A percentile compares a stretch with the other conserved stretches of the same genome.
Evolutionary conservation across 2,329 filamentous ascomycete genomes (phyloP).

Genomic region (Colletotrichum sp.): DNA sequence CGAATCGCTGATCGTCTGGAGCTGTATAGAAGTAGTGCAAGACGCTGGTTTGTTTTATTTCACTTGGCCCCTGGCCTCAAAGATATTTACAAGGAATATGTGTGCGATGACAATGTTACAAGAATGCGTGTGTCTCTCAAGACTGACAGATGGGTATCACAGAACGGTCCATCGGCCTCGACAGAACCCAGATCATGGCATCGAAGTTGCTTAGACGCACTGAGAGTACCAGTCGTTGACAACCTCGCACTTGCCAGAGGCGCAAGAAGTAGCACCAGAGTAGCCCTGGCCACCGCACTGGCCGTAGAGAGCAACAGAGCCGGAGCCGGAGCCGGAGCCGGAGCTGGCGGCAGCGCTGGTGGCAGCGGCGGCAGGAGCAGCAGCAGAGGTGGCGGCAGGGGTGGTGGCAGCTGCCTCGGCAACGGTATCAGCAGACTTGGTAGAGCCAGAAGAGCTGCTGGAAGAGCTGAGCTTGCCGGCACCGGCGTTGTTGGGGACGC

Average conservation of each 20-base stretch:
- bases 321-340: slow-evolving; percentile 9
- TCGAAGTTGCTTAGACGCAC: neutral
- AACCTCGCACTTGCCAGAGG: slow-evolving; percentile 22
- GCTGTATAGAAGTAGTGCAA: neutral
- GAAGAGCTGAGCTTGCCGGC: slow-evolving; percentile 10
- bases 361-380: neutral
- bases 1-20: neutral
- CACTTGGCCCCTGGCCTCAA: neutral
- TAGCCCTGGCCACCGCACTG: slow-evolving; percentile 35
- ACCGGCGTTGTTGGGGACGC: slow-evolving; percentile 9
- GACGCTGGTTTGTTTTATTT: neutral
- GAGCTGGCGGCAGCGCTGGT: neutral
- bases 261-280: slow-evolving; percentile 24
- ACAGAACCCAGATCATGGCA: neutral
- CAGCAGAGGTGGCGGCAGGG: neutral
- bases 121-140: neutral
- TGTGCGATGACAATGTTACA: neutral
- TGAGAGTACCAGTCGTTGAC: slow-evolving; percentile 25
- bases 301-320: slow-evolving; percentile 33
- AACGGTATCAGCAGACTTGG: neutral
- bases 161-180: neutral
- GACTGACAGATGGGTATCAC: neutral
- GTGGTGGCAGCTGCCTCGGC: neutral
- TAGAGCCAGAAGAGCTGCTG: neutral
- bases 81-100: neutral